Base-by-base conservation (phyloP, 1,284 basidiomycete genomes). In the Chondrostereum purpureum region DNA sequence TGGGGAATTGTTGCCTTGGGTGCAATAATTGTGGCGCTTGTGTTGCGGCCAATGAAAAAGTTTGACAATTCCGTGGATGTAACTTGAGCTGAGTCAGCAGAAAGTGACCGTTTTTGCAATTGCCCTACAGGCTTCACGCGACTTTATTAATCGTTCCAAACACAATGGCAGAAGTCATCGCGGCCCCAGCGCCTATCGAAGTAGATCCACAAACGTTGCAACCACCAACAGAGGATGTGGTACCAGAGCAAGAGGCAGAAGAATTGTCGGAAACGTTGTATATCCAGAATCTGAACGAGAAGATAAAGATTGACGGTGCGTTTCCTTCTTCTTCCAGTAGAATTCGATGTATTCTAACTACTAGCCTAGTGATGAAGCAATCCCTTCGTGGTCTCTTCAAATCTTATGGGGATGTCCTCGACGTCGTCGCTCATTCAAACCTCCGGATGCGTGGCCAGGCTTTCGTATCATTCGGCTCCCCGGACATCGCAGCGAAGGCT, bases 381-480 rank as follows among this genome's bases (percentile, higher is more conserved):
- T 92, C 93, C 1, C 72, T 99, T 37, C 75, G 80, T 16, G 86
- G 87, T 33, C 74, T 99, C 39, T 98, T 99, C 75, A 92, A 92
- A 64, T 80, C 87, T 23, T 99, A 98, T 59, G 91, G 92, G 14
- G 85, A 88, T 48, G 85, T 99, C 4, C 66, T 95, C 21, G 92
- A 93, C 56, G 89, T 99, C 13, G 85, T 92, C 5, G 92, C 94
- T 4, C 95, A 99, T 65, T 68, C 74, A 45, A 98, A 97, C 68
- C 66, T 97, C 50, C 81, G 95, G 23, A 99, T 99, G 96, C 78
- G 96, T 34, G 95, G 95, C 10, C 95, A 99, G 68, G 95, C 95
- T 4, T 99, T 99, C 59, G 89, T 99, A 14, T 92, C 90, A 22
- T 96, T 99, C 63, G 76, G 77, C 50, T 80, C 83, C 42, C 72